Conservation (phyloP, 495 filamentous ascomycete genomes). For the Lasiosphaeria miniovina region DNA sequence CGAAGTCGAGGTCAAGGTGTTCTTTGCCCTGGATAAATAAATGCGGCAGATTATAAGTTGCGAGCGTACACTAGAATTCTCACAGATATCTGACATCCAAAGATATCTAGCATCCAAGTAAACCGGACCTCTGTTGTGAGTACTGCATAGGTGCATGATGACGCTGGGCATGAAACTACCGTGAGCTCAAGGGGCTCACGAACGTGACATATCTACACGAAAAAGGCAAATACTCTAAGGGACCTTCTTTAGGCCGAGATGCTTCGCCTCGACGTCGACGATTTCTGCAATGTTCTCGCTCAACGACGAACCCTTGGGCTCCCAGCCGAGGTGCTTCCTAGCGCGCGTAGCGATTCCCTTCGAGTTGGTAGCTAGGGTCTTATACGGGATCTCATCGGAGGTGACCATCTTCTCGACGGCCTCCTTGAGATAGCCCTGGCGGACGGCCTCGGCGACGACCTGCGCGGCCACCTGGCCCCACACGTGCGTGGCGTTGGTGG, state of each 20-base stretch:
- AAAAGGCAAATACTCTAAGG: neutral
- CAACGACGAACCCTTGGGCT: conserved; percentile 47
- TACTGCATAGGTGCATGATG: too few species aligned
- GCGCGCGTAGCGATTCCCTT: conserved; percentile 53
- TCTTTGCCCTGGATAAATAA: conserved; percentile 32
- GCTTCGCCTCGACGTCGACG: conserved; percentile 50
- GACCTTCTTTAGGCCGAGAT: conserved; percentile 28
- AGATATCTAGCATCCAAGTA: conserved; percentile 45
- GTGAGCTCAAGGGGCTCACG: too few species aligned
- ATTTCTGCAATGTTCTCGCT: conserved; percentile 50
- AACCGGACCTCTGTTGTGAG: conserved; percentile 24
- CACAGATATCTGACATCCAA: conserved; percentile 10
- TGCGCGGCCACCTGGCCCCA: conserved; percentile 66
- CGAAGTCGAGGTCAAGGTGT: conserved; percentile 72
- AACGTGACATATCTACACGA: neutral
- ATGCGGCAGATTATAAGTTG: neutral
- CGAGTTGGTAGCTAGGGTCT: conserved; percentile 58
- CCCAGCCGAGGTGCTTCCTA: conserved; percentile 61
- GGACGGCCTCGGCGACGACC: conserved; percentile 59
- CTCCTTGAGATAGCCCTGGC: conserved; percentile 61
- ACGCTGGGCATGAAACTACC: too few species aligned
- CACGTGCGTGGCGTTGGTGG: conserved; percentile 63
- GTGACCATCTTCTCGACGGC: conserved; percentile 46
- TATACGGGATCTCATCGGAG: conserved; percentile 34
- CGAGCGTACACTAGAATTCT: neutral